These are phyloP conservation scores for Beauveria rudraprayagi DNA, from an alignment of 2,329 filamentous ascomycete species.

Conservation along the genomic window DNA sequence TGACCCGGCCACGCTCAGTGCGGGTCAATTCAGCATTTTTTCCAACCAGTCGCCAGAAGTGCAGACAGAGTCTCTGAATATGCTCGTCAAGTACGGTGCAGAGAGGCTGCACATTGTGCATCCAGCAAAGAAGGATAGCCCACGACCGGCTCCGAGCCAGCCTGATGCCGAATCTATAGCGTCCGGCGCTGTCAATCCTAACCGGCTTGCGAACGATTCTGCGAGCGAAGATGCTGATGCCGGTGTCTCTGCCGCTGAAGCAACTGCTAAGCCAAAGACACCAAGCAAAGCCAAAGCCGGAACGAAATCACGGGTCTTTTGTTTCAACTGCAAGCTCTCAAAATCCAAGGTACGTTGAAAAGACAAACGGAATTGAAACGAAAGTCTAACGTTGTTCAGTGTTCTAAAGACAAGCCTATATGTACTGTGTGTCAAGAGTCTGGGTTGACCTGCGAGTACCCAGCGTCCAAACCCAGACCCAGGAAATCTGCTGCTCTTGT, in stretches of 20 bases:
- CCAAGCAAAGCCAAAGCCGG: slow-evolving; percentile 15
- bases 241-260: neutral
- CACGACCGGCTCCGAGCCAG: neutral
- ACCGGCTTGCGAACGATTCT: neutral
- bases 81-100: slow-evolving; percentile 50
- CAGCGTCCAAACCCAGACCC: slow-evolving; percentile 23
- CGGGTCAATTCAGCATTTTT: slow-evolving; percentile 52
- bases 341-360: slow-evolving; percentile 27
- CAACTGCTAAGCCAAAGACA: neutral
- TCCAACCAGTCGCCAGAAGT: slow-evolving; percentile 50
- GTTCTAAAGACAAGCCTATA: slow-evolving; percentile 31
- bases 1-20: slow-evolving; percentile 43
- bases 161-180: neutral
- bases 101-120: slow-evolving; percentile 50
- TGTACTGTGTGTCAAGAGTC: slow-evolving; percentile 30
- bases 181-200: neutral
- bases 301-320: slow-evolving; percentile 26
- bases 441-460: slow-evolving; percentile 31
- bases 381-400: slow-evolving; percentile 24
- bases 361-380: neutral
- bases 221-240: neutral
- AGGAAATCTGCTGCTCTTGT: slow-evolving; percentile 17
- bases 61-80: slow-evolving; percentile 45
- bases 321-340: slow-evolving; percentile 27
- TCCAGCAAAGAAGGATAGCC: slow-evolving; percentile 30